These are phyloP conservation scores for Xylariaceae sp. DNA, from an alignment of 2,329 filamentous ascomycete species.

Conservation along the genomic window DNA sequence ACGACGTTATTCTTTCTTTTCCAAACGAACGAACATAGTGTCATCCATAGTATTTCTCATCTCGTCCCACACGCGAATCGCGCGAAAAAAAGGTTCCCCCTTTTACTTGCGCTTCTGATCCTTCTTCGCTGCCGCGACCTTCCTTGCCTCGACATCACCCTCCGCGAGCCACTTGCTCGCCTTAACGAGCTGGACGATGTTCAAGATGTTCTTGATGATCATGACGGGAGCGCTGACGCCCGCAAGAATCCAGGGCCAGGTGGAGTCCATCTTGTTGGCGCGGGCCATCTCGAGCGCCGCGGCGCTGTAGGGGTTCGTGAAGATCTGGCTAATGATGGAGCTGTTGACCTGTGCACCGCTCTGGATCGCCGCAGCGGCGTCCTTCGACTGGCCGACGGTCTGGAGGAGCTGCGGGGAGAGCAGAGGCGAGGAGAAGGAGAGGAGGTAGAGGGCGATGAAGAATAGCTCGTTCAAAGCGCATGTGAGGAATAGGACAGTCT, in stretches of 20 bases:
- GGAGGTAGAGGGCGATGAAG: slow-evolving; percentile 96
- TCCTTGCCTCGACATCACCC: slow-evolving; percentile 69
- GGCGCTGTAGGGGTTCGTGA: slow-evolving; percentile 85
- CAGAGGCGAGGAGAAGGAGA: slow-evolving; percentile 89
- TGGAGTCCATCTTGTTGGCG: slow-evolving; percentile 86
- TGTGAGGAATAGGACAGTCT: slow-evolving; percentile 87
- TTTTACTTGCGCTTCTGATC: slow-evolving; percentile 20
- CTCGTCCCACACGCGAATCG: not conserved
- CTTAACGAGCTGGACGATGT: slow-evolving; percentile 88
- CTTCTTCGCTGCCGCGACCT: slow-evolving; percentile 42
- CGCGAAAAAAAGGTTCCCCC: not conserved
- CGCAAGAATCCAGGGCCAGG: slow-evolving; percentile 64
- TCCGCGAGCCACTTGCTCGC: slow-evolving; percentile 89
- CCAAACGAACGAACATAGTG: not conserved
- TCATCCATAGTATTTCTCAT: not conserved
- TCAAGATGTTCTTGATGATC: slow-evolving; percentile 88
- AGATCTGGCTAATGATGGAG: slow-evolving; percentile 66
- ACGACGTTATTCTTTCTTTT: slow-evolving; percentile 1
- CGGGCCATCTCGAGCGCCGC: slow-evolving; percentile 87
- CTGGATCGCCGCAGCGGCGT: slow-evolving; percentile 48
- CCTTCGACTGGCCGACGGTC: slow-evolving; percentile 50
- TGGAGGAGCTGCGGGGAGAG: slow-evolving; percentile 79
- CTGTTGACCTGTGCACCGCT: slow-evolving; percentile 66
- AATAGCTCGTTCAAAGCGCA: slow-evolving; percentile 92
- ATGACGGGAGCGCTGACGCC: slow-evolving; percentile 80